Conservation (phyloP, 176 grass and related monocot species). For the Lolium rigidum region DNA sequence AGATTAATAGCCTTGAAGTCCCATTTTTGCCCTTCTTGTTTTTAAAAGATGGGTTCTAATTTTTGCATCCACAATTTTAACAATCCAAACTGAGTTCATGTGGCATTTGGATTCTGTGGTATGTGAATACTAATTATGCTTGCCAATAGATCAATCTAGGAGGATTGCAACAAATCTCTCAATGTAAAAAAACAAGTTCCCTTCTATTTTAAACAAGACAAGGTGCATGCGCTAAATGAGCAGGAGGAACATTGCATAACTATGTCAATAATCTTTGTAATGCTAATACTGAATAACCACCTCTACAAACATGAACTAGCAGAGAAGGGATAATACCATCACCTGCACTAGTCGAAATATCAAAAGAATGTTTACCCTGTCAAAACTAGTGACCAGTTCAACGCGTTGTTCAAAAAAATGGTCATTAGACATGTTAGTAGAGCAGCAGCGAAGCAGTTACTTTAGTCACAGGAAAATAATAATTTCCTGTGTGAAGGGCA, state of each 20-base stretch:
- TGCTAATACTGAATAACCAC: slow-evolving; percentile 10
- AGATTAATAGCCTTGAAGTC: not conserved
- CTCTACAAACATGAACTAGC: slow-evolving; percentile 12
- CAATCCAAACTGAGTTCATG: not conserved
- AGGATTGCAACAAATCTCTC: not conserved
- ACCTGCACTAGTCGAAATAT: slow-evolving; percentile 12
- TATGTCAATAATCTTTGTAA: not conserved
- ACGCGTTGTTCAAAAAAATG: not conserved
- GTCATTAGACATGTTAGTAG: not conserved
- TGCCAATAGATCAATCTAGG: slow-evolving; percentile 4
- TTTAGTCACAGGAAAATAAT: not conserved
- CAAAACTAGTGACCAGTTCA: not conserved
- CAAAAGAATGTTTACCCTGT: not conserved
- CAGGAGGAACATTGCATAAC: not conserved
- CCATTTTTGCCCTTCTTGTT: not conserved
- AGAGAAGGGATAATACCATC: slow-evolving; percentile 9
- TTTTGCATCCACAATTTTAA: not conserved
- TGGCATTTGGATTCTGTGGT: not conserved
- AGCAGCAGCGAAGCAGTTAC: not conserved
- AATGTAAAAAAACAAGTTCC: too few relatives aligned
- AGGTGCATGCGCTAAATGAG: not conserved
- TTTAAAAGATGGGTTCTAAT: not conserved
- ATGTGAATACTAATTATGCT: not conserved
- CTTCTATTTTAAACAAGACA: too few relatives aligned
- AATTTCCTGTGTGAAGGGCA: slow-evolving; percentile 11